phyloP scores from a whole-genome alignment of 371 early-diverging fungal species.

The Mortierella sp. region DNA sequence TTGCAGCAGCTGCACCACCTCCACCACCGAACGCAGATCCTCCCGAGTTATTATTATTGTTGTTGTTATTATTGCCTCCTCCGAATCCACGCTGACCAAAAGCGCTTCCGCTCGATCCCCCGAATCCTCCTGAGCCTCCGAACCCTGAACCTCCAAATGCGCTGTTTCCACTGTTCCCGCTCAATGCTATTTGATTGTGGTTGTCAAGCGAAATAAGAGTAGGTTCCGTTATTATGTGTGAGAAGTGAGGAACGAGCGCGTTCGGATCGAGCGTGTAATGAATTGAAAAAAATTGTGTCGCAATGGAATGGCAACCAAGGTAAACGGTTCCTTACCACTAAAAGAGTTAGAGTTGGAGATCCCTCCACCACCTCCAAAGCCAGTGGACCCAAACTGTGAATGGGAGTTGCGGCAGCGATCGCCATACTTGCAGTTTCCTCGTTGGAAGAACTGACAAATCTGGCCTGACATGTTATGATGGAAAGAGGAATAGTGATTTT shows the following conservation, averaged over 20 bases:
- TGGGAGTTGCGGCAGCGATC: constrained; percentile 65
- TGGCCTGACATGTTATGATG: constrained; percentile 26
- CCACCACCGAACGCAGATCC: constrained; percentile 23
- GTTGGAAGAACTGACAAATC: constrained; percentile 64
- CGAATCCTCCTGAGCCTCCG: constrained; percentile 40
- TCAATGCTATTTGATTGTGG: constrained; percentile 17
- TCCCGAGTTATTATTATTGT: constrained; percentile 16
- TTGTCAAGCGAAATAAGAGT: background rate
- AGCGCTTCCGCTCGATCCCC: constrained; percentile 7
- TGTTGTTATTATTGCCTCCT: constrained; percentile 22
- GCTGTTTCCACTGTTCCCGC: constrained; percentile 40
- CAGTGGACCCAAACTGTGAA: constrained; percentile 32
- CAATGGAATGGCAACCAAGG: background rate
- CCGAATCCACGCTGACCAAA: constrained; percentile 37
- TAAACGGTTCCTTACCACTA: constrained; percentile 25
- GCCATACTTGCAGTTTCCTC: constrained; percentile 65
- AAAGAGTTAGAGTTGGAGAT: constrained; percentile 43
- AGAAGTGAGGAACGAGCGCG: background rate
- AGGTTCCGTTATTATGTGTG: background rate
- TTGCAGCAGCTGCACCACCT: background rate
- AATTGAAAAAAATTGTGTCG: background rate
- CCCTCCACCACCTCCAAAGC: constrained; percentile 39
- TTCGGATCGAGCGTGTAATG: background rate
- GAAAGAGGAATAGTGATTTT: background rate
- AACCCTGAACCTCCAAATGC: constrained; percentile 31